Percentiles rank a stretch among this genome's conserved stretches.
These are phyloP conservation scores for Lyophyllum shimeji DNA, from an alignment of 768 basidiomycete genomes.

Conservation along the genomic window DNA sequence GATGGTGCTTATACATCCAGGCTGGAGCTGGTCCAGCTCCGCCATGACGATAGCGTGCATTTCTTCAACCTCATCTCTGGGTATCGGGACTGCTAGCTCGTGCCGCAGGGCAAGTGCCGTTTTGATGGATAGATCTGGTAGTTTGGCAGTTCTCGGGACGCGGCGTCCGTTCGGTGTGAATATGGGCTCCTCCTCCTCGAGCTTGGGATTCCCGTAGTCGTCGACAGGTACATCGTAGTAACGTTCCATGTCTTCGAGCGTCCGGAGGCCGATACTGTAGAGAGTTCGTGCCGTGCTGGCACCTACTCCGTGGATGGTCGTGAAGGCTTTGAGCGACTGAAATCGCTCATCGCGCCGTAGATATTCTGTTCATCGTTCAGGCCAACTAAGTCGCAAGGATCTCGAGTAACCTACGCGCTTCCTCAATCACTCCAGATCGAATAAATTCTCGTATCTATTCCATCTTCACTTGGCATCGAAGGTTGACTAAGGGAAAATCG, in stretches of 20 bases:
- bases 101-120: conserved; percentile 58
- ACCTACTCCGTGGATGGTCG: conserved; percentile 73
- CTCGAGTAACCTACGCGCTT: conserved; percentile 47
- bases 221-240: conserved; percentile 52
- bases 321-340: conserved; percentile 54
- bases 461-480: neutral
- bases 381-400: neutral
- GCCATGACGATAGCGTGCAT: conserved; percentile 67
- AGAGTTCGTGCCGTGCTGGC: conserved; percentile 65
- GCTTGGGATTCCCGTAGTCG: neutral
- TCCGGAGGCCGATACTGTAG: conserved; percentile 65
- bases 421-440: conserved; percentile 51
- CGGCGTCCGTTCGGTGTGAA: conserved; percentile 34
- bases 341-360: conserved; percentile 53
- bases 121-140: conserved; percentile 45
- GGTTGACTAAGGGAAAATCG: neutral
- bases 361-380: conserved; percentile 34
- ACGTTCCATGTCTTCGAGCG: conserved; percentile 64
- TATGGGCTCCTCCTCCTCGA: conserved; percentile 16
- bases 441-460: conserved; percentile 64
- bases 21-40: conserved; percentile 61
- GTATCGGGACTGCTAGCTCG: conserved; percentile 58
- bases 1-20: conserved; percentile 72
- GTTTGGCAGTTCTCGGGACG: conserved; percentile 12
- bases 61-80: conserved; percentile 74